Base-by-base conservation (phyloP, 495 filamentous ascomycete genomes). In the Cenococcum geophilum region DNA sequence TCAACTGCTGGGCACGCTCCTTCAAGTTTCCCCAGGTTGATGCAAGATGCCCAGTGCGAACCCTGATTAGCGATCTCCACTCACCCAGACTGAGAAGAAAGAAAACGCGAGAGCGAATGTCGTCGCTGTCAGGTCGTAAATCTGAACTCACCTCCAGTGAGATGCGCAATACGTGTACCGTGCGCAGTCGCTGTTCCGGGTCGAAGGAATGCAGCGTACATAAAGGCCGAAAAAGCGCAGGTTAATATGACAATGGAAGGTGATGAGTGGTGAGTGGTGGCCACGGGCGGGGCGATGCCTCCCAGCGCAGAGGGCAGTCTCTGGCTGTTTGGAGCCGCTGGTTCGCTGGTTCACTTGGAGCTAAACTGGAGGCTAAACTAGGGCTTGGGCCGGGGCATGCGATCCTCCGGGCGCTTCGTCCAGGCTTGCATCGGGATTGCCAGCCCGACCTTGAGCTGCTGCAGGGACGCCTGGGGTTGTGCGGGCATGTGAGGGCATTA, bases 341-440 rank as follows among this genome's bases (percentile, higher is more conserved):
- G 6, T 40, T 40, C 36, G 36, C 36, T 40, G 36, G 8, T 8
- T 6, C 36, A 6, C 8, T 40, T 6, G 36, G 36, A 6, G 14
- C 36, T 40, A 40, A 40, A n/a, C n/a, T n/a, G n/a, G n/a, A n/a
- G n/a, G n/a, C n/a, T n/a, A n/a, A n/a, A n/a, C n/a, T n/a, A n/a
- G n/a, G n/a, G n/a, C n/a, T n/a, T n/a, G n/a, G n/a, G n/a, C n/a
- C n/a, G n/a, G n/a, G n/a, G n/a, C n/a, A n/a, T n/a, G n/a, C n/a
- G n/a, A n/a, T 51, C 11, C 48, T 16, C 48, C 27, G 27, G 23
- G 48, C 48, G 48, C 49, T 23, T 52, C 49, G 18, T 52, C 49
- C n/a, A 25, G 9, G 45, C 45, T 49, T 9, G 1, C 1, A 14
- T 6, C 45, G 42, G 16, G 14, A 21, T 16, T n/a, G 42, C 20